These are phyloP conservation scores for Geosmithia flava DNA, from an alignment of 2,329 filamentous ascomycete species.

Conservation along the genomic window DNA sequence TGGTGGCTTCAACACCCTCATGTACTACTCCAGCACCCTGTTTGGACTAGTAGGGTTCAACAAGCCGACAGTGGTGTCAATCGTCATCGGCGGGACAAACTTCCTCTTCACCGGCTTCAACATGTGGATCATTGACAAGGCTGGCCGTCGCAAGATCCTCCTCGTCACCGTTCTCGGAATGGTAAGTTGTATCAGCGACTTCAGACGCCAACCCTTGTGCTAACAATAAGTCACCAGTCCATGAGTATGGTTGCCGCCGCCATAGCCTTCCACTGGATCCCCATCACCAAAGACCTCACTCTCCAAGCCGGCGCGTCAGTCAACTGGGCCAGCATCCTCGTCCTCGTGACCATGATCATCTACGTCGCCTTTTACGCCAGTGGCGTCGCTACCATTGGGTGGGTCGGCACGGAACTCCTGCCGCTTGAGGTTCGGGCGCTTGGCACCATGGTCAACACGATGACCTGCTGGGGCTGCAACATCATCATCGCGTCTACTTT, in stretches of 20 bases:
- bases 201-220: not conserved
- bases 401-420: constrained; percentile 33
- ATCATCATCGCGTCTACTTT: constrained; percentile 37
- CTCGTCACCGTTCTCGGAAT: constrained; percentile 30
- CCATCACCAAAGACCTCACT: constrained; percentile 26
- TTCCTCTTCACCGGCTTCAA: constrained; percentile 37
- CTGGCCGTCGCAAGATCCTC: constrained; percentile 30
- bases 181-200: constrained; percentile 6
- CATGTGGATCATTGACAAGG: constrained; percentile 28
- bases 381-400: constrained; percentile 32
- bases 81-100: constrained; percentile 29
- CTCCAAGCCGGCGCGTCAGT: constrained; percentile 16
- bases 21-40: constrained; percentile 5
- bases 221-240: constrained; percentile 3
- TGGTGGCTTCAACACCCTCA: constrained; percentile 5
- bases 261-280: constrained; percentile 24
- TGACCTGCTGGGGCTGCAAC: constrained; percentile 32
- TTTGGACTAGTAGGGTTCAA: constrained; percentile 30
- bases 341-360: constrained; percentile 26
- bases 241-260: constrained; percentile 26
- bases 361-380: constrained; percentile 24
- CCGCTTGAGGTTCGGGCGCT: constrained; percentile 33
- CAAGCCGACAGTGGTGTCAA: constrained; percentile 32
- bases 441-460: constrained; percentile 34
- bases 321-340: constrained; percentile 5